These are phyloP conservation scores for Erigeron canadensis DNA, from an alignment of 129 eudicot species.

Conservation along the genomic window DNA sequence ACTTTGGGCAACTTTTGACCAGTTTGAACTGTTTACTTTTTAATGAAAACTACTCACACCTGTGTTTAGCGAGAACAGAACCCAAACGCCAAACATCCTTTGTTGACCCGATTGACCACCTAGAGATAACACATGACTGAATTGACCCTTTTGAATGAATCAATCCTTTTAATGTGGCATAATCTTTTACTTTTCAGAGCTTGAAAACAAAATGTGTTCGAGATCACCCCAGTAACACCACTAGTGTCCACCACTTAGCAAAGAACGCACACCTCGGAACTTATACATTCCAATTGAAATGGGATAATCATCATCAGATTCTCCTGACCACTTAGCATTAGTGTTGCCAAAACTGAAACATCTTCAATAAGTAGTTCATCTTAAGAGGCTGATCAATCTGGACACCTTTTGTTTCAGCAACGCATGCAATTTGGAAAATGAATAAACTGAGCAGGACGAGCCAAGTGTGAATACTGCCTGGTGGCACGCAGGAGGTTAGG, in stretches of 20 bases:
- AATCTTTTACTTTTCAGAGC: conserved; percentile 32
- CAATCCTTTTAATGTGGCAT: not conserved
- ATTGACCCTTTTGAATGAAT: too few relatives aligned
- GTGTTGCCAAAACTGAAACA: conserved; percentile 66
- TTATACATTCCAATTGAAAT: conserved; percentile 32
- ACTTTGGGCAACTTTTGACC: too few relatives aligned
- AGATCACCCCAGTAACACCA: conserved; percentile 68
- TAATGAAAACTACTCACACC: too few relatives aligned
- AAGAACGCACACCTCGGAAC: conserved; percentile 55
- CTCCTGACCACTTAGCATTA: conserved; percentile 68
- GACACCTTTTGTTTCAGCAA: conserved; percentile 71
- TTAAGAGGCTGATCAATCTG: conserved; percentile 63
- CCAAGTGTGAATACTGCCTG: conserved; percentile 83
- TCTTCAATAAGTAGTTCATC: conserved; percentile 75
- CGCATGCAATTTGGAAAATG: conserved; percentile 73
- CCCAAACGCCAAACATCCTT: too few relatives aligned
- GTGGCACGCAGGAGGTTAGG: conserved; percentile 84
- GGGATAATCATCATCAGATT: conserved; percentile 64
- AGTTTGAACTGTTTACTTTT: too few relatives aligned
- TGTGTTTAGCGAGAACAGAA: too few relatives aligned
- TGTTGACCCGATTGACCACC: not conserved
- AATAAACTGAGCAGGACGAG: conserved; percentile 93
- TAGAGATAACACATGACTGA: not conserved
- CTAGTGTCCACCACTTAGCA: conserved; percentile 67
- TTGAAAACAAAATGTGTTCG: conserved; percentile 50